Evolutionary conservation across 2,329 filamentous ascomycete genomes (phyloP), one percentile per base, ranked within the genome.

Genomic region (Coleophoma cylindrospora): DNA sequence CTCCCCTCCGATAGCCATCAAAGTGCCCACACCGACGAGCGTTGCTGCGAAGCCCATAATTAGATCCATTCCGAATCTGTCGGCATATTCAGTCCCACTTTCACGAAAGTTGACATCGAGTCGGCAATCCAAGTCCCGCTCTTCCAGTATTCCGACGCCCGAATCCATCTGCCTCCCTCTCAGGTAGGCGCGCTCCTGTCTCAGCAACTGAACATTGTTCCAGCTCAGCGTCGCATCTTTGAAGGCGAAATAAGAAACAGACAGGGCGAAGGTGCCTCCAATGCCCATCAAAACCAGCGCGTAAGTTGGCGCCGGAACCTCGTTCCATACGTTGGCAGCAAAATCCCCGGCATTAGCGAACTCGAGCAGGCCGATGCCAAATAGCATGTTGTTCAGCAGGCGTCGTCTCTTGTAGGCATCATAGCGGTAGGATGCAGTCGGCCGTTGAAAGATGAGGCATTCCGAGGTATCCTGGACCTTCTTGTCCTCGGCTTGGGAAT

Each of bases 271-370:
- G 0, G 70, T 69, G 0, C 73, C 79, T 1, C 78, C 78, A 3
- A 80, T 63, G 0, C 66, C 76, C 77, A 81, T 80, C 4, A 80
- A 63, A 0, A 72, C 69, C 1, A 72, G 62, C 9, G 75, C 77
- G 45, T 74, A 74, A 1, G 59, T 54, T 0, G 77, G 77, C 0
- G 78, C 69, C 0, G 77, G 78, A 0, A 71, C 64, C 1, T 72
- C 54, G 54, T 81, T 81, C 74, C 75, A 81, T 1, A 81, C 71
- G 49, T 81, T 81, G 49, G 78, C 78, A 0, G 77, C 75, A 49
- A 81, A 81, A 55, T 81, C 78, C 2, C 72, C 71, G 0, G 76
- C 75, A 57, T 81, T 81, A 48, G 74, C 74, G 2, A 80, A 66
- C 52, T 81, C 78, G 15, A 81, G 71, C 44, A 75, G 74, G 1